Percentiles rank a stretch among this genome's conserved stretches.
Conservation (phyloP, 2,329 filamentous ascomycete genomes). For the Aspergillus novofumigatus region DNA sequence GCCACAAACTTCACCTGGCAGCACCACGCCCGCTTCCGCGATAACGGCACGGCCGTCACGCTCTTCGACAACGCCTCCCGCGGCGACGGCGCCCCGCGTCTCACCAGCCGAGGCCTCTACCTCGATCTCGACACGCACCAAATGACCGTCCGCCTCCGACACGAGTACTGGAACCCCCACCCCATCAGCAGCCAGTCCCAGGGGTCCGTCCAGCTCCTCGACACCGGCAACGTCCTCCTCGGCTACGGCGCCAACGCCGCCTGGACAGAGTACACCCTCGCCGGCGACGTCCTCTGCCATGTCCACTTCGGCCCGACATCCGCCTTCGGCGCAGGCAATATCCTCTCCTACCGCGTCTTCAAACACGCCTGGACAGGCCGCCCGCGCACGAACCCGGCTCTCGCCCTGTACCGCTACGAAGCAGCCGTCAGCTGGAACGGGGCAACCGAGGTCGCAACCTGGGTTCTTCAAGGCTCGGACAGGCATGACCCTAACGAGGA, state of each 20-base stretch:
- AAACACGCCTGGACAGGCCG: slow-evolving; percentile 50
- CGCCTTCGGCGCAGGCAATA: slow-evolving; percentile 30
- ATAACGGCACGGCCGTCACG: slow-evolving; percentile 28
- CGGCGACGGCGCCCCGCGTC: slow-evolving; percentile 14
- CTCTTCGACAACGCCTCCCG: slow-evolving; percentile 41
- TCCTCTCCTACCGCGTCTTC: slow-evolving; percentile 52
- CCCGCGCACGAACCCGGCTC: slow-evolving; percentile 38
- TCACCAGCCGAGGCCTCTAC: slow-evolving; percentile 43
- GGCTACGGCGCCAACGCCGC: slow-evolving; percentile 50
- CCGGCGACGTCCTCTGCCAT: slow-evolving; percentile 48
- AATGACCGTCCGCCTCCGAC: slow-evolving; percentile 43
- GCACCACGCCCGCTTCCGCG: slow-evolving; percentile 48
- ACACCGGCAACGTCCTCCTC: slow-evolving; percentile 44
- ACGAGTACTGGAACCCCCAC: slow-evolving; percentile 38
- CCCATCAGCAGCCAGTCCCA: slow-evolving; percentile 40
- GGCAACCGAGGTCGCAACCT: slow-evolving; percentile 31
- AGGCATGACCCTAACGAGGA: background rate
- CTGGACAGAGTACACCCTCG: slow-evolving; percentile 49
- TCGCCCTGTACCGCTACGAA: slow-evolving; percentile 16
- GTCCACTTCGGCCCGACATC: slow-evolving; percentile 41
- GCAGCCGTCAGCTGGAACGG: slow-evolving; percentile 34
- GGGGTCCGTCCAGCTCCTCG: slow-evolving; percentile 43
- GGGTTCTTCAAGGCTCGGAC: slow-evolving; percentile 23
- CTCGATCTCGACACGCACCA: slow-evolving; percentile 38
- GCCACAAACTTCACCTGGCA: slow-evolving; percentile 50